These are phyloP conservation scores for Elongisporangium anandrum DNA, from an alignment of 352 stramenopile species.

Conservation along the genomic window DNA sequence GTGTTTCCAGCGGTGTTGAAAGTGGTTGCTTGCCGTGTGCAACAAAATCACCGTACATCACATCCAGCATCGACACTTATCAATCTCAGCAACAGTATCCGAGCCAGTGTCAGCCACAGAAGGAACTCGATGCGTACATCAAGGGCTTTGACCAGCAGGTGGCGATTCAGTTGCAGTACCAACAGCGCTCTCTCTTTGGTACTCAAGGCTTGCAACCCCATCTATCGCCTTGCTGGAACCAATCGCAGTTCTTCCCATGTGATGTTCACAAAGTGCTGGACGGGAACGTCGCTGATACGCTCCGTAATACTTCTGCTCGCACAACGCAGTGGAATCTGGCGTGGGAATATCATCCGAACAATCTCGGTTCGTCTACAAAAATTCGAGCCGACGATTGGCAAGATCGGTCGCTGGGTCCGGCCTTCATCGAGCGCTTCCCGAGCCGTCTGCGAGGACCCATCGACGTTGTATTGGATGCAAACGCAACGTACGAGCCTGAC, in stretches of 20 bases:
- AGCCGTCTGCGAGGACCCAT: slow-evolving; percentile 30
- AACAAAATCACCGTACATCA: slow-evolving; percentile 52
- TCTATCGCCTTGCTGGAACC: slow-evolving; percentile 77
- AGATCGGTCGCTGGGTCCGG: slow-evolving; percentile 32
- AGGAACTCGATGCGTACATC: slow-evolving; percentile 74
- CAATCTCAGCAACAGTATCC: slow-evolving; percentile 25
- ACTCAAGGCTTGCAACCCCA: slow-evolving; percentile 67
- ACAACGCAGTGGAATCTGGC: slow-evolving; percentile 41
- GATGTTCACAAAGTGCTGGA: slow-evolving; percentile 74
- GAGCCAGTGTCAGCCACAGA: slow-evolving; percentile 50
- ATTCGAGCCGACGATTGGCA: slow-evolving; percentile 54
- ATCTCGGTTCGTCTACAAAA: slow-evolving; percentile 57
- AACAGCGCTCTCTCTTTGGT: slow-evolving; percentile 57
- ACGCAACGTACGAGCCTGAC: slow-evolving; percentile 29
- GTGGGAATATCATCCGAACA: slow-evolving; percentile 57
- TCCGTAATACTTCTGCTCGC: slow-evolving; percentile 25
- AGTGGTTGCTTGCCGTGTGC: slow-evolving; percentile 59
- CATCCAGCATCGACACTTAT: slow-evolving; percentile 31
- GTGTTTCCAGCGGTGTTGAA: slow-evolving; percentile 15
- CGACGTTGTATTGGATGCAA: slow-evolving; percentile 9
- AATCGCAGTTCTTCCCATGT: slow-evolving; percentile 77
- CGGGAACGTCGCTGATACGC: slow-evolving; percentile 47
- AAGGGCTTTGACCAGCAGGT: slow-evolving; percentile 82
- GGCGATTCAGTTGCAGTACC: slow-evolving; percentile 69
- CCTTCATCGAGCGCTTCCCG: slow-evolving; percentile 68